phyloP scores from a whole-genome alignment of 805 yeast genomes.

The Dipodascopsis tothii region DNA sequence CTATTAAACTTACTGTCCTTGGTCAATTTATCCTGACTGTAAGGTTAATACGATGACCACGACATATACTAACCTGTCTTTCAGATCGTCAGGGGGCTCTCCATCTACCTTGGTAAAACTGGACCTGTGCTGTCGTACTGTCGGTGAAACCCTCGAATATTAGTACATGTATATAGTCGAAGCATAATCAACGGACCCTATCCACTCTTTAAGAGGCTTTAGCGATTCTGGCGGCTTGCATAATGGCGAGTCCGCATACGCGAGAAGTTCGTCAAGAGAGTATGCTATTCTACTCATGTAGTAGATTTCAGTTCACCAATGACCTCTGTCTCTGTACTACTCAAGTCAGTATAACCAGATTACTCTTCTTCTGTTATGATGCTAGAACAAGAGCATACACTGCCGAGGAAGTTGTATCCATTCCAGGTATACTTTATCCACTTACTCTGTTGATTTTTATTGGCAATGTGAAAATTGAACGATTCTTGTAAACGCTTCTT shows the following conservation, averaged over 20 bases:
- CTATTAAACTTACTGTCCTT: neutral
- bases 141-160: neutral
- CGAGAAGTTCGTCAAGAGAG: conserved; percentile 10
- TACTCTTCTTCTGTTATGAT: too few relatives aligned
- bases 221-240: conserved; percentile 12
- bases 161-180: neutral
- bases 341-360: too few relatives aligned
- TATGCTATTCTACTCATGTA: too few relatives aligned
- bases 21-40: neutral
- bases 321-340: too few relatives aligned
- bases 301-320: too few relatives aligned
- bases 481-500: too few relatives aligned
- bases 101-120: neutral
- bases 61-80: neutral
- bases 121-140: neutral
- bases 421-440: too few relatives aligned
- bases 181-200: conserved; percentile 3
- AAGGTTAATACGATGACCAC: too few relatives aligned
- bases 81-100: neutral
- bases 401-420: too few relatives aligned
- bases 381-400: too few relatives aligned
- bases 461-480: too few relatives aligned
- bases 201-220: conserved; percentile 6
- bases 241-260: conserved; percentile 13
- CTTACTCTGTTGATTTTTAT: too few relatives aligned